Evolutionary conservation across 2,329 filamentous ascomycete species (phyloP), one percentile per base, ranked within the genome.

Genomic region (Malbranchea cinnamomea): DNA sequence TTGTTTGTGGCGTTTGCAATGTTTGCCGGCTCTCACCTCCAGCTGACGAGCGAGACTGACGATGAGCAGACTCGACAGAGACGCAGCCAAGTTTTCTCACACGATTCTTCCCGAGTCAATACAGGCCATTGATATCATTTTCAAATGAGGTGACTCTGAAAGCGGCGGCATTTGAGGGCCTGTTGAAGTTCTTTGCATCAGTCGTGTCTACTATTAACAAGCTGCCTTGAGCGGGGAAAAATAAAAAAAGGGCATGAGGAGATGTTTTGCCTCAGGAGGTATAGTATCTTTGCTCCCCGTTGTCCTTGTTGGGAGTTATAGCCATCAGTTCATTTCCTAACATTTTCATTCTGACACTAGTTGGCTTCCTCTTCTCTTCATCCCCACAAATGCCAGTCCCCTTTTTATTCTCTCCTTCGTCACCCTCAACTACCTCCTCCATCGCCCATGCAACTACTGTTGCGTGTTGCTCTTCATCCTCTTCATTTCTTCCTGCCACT

Each of bases 381-480:
- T 89, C 44, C 81, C 81, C 30, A 82, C 81, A 36, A 84, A 85
- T 53, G 78, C 81, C 43, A 84, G 79, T 34, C 81, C 81, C 15
- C 69, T 80, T 47, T 85, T 87, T 62, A 81, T 89, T 53, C 72
- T 87, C 59, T 71, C 83, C 58, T 83, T 89, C 66, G 78, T 98
- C 62, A 68, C 83, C 41, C 83, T 85, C 55, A 93, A 85, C 41
- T 95, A 93, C 65, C 81, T 92, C 59, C 75, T 98, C 46, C 92
- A 94, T 60, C 77, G 87, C 32, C 89, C 89, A 31, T 98, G 89
- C 63, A 78, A 93, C 45, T 98, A 98, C 68, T 98, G 89, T 70
- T 93, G 84, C 37, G 75, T 94, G 38, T 78, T 98, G 31, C 81
- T 98, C 28, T 70, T 93, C 41, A 84, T 95, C 45, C 82, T 98